A percentile compares a stretch with the other conserved stretches of the same genome.
These are phyloP conservation scores for Rhizopogon roseolus DNA, from an alignment of 768 basidiomycete species.

Conservation along the genomic window DNA sequence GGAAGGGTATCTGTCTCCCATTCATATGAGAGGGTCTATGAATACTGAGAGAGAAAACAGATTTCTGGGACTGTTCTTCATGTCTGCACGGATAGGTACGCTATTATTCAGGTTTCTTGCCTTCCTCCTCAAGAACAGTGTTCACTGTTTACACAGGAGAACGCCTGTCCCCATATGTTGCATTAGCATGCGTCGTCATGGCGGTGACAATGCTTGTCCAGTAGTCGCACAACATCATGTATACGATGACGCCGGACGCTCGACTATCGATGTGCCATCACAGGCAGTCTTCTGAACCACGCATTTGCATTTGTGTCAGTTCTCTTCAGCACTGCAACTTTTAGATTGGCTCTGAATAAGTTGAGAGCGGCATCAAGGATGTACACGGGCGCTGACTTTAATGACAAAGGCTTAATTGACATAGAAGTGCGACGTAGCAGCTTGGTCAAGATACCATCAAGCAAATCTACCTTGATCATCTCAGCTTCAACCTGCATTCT, in stretches of 20 bases:
- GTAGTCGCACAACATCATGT: slow-evolving; percentile 15
- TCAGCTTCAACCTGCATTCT: slow-evolving; percentile 55
- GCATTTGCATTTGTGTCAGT: slow-evolving; percentile 95
- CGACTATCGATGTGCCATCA: slow-evolving; percentile 80
- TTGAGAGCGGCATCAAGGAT: slow-evolving; percentile 97
- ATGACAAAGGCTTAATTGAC: slow-evolving; percentile 80
- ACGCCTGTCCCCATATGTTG: slow-evolving; percentile 93
- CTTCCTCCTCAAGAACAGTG: neutral
- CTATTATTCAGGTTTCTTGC: slow-evolving; percentile 3
- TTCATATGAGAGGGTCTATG: neutral
- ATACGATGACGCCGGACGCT: slow-evolving; percentile 59
- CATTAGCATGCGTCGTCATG: slow-evolving; percentile 90
- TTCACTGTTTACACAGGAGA: slow-evolving; percentile 55
- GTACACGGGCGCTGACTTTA: slow-evolving; percentile 96
- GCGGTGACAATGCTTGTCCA: slow-evolving; percentile 64
- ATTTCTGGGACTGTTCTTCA: slow-evolving; percentile 90
- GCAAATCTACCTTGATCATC: no score
- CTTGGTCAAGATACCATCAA: slow-evolving; percentile 63
- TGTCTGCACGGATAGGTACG: slow-evolving; percentile 91
- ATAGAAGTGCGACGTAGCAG: slow-evolving; percentile 83
- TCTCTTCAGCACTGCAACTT: slow-evolving; percentile 97
- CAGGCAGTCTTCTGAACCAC: slow-evolving; percentile 64
- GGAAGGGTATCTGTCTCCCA: slow-evolving; percentile 61
- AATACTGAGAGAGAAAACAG: slow-evolving; percentile 34
- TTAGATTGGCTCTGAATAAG: slow-evolving; percentile 93